phyloP scores from a whole-genome alignment of 176 grass and related monocot species.

The Alopecurus myosuroides region DNA sequence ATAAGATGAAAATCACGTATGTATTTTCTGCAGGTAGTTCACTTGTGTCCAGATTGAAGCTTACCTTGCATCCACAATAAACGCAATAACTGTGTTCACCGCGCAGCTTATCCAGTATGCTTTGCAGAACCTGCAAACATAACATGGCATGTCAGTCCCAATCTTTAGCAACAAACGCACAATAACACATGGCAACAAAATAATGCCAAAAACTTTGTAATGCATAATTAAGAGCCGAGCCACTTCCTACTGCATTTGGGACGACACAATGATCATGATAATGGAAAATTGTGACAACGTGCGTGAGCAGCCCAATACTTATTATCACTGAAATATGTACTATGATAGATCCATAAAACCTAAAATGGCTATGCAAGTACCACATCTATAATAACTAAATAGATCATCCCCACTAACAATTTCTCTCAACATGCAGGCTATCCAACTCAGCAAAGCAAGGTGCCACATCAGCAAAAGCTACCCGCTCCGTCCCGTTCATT shows the following conservation, averaged over 20 bases:
- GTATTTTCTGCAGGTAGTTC: neutral
- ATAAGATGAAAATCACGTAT: neutral
- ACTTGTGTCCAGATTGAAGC: neutral
- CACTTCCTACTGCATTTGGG: neutral
- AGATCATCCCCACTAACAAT: too few relatives aligned
- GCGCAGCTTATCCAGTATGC: constrained; percentile 62
- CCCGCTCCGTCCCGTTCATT: too few relatives aligned
- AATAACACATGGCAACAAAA: neutral
- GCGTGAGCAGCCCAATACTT: neutral
- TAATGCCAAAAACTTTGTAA: neutral
- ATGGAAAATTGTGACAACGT: neutral
- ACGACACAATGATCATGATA: neutral
- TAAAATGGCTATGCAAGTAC: neutral
- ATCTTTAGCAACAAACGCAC: neutral
- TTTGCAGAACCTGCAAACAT: constrained; percentile 59
- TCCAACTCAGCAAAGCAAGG: too few relatives aligned
- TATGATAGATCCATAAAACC: neutral
- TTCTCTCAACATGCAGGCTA: too few relatives aligned
- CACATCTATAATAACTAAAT: too few relatives aligned
- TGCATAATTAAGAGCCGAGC: neutral
- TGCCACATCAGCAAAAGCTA: too few relatives aligned
- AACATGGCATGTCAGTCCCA: constrained; percentile 13
- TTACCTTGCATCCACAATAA: constrained; percentile 84
- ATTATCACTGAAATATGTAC: neutral
- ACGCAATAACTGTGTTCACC: constrained; percentile 71